Conservation (phyloP, 1,139 yeast species). For the Kazachstania sp. region DNA sequence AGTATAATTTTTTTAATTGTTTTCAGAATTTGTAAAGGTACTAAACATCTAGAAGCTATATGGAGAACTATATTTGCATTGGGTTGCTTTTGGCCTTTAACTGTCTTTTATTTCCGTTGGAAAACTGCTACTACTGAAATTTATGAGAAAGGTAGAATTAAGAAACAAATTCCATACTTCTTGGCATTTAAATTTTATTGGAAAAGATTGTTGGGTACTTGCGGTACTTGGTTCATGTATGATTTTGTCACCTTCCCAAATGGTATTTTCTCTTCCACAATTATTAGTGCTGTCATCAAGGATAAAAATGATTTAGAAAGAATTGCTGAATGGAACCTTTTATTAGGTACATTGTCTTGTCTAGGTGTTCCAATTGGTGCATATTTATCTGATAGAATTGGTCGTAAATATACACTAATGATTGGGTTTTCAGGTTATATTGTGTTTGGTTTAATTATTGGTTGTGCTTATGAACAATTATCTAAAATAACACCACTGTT, state of each 20-base stretch:
- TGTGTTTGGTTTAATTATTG: slow-evolving; percentile 5
- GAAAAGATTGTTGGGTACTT: slow-evolving; percentile 5
- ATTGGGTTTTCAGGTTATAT: slow-evolving; percentile 6
- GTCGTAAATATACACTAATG: slow-evolving; percentile 5
- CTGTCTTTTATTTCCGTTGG: slow-evolving; percentile 6
- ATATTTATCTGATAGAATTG: slow-evolving; percentile 5
- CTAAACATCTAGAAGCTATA: slow-evolving; percentile 3
- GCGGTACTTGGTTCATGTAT: slow-evolving; percentile 7
- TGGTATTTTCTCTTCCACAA: slow-evolving; percentile 5
- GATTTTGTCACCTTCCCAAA: slow-evolving; percentile 6
- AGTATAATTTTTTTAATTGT: slow-evolving; percentile 4
- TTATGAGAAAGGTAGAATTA: slow-evolving; percentile 6
- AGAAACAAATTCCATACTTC: slow-evolving; percentile 3
- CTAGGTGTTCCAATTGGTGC: slow-evolving; percentile 7
- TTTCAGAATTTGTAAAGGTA: slow-evolving; percentile 3
- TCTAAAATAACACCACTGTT: slow-evolving; percentile 4
- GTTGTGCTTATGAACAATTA: slow-evolving; percentile 5
- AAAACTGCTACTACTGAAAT: slow-evolving; percentile 5
- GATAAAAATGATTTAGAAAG: slow-evolving; percentile 4
- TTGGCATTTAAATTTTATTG: slow-evolving; percentile 5
- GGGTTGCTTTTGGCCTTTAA: slow-evolving; percentile 6
- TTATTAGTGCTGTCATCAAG: slow-evolving; percentile 5
- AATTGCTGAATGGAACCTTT: slow-evolving; percentile 5
- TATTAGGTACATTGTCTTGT: slow-evolving; percentile 1
- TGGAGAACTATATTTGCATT: slow-evolving; percentile 6